Conservation (phyloP, 768 basidiomycete species). For the Hirschioporus abietinus region DNA sequence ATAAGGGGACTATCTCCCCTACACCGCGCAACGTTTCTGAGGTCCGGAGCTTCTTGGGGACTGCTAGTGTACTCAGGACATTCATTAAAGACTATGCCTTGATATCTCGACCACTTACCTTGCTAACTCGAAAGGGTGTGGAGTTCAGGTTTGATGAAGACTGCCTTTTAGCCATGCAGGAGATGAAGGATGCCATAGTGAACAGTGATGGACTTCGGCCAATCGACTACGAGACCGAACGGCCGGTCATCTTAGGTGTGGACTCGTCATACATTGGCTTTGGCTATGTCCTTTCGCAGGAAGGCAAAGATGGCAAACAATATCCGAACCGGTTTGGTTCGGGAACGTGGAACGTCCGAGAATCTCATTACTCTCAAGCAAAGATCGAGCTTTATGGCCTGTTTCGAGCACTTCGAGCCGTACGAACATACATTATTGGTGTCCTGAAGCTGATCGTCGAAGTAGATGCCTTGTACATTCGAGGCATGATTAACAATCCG, state of each 20-base stretch:
- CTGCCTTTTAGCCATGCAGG: conserved; percentile 11
- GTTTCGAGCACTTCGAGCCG: conserved; percentile 8
- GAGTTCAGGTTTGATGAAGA: conserved; percentile 20
- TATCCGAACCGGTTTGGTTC: conserved; percentile 33
- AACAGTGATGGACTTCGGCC: conserved; percentile 11
- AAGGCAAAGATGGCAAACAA: conserved; percentile 12
- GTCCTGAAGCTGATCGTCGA: conserved; percentile 30
- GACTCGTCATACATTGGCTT: conserved; percentile 17
- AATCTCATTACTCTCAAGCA: conserved; percentile 32
- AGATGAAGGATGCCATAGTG: conserved; percentile 20
- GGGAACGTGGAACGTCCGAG: conserved; percentile 30
- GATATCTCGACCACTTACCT: conserved; percentile 17
- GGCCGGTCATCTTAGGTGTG: conserved; percentile 16
- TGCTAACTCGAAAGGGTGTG: conserved; percentile 22
- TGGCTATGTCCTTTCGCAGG: conserved; percentile 21
- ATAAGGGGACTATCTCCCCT: too few relatives aligned
- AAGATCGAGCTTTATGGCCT: conserved; percentile 18
- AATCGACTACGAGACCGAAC: conserved; percentile 13
- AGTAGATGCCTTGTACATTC: conserved; percentile 34
- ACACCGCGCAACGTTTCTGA: conserved; percentile 15
- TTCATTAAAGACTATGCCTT: conserved; percentile 26
- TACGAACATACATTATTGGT: conserved; percentile 21
- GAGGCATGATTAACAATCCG: conserved; percentile 29
- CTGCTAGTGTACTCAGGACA: conserved; percentile 19
- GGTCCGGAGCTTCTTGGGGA: conserved; percentile 26